Conservation (phyloP, 352 stramenopile species). For the Thalassiosira hispida region DNA sequence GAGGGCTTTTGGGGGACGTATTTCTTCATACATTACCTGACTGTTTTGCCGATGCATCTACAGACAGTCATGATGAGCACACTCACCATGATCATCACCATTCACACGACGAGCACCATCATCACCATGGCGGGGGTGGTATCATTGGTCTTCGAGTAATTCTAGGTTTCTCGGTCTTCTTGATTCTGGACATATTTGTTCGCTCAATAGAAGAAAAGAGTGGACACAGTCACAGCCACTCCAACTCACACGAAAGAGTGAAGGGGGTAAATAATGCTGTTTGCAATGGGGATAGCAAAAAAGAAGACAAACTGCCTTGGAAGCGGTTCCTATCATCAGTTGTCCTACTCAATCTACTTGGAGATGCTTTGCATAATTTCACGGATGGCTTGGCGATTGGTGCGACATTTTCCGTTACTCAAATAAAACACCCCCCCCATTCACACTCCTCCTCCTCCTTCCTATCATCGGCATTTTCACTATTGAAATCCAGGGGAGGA, state of each 20-base stretch:
- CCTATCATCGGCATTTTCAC: constrained; percentile 33
- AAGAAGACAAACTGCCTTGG: constrained; percentile 30
- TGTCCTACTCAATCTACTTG: constrained; percentile 71
- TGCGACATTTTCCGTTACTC: constrained; percentile 85
- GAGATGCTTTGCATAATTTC: constrained; percentile 85
- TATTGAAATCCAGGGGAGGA: constrained; percentile 84
- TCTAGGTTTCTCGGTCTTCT: constrained; percentile 71
- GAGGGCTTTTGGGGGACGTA: constrained; percentile 90
- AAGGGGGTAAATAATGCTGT: not conserved
- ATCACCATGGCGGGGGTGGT: constrained; percentile 37
- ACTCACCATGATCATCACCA: constrained; percentile 51
- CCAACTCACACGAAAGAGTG: constrained; percentile 4
- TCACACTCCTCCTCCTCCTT: constrained; percentile 2
- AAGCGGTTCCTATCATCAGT: constrained; percentile 50
- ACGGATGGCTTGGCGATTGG: constrained; percentile 93
- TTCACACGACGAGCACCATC: constrained; percentile 53
- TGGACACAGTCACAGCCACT: constrained; percentile 30
- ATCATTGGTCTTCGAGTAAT: constrained; percentile 72
- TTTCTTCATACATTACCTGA: constrained; percentile 92
- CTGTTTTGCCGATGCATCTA: constrained; percentile 70
- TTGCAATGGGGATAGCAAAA: constrained; percentile 37
- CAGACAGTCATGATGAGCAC: not conserved
- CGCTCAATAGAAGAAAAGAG: constrained; percentile 47
- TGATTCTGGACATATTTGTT: constrained; percentile 72
- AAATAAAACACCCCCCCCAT: constrained; percentile 24